phyloP scores from a whole-genome alignment of 805 yeast genomes.

The Saturnispora galanensis region DNA sequence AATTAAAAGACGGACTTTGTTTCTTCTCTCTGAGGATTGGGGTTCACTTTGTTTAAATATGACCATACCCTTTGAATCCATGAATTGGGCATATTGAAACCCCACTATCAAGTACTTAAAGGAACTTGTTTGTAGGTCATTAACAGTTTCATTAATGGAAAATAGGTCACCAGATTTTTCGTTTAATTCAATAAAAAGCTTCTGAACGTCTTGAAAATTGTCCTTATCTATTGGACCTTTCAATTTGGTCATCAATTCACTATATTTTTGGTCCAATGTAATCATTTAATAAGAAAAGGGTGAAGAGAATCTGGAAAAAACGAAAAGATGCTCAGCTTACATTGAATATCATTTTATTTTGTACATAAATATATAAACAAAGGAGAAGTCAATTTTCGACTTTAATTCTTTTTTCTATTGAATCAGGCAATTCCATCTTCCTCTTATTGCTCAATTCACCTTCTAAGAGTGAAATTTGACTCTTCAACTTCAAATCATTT shows the following conservation, averaged over 20 bases:
- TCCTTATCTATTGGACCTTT: not conserved
- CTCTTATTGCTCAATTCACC: not conserved
- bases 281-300: not conserved
- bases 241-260: not conserved
- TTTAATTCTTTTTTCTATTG: not conserved
- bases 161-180: constrained; percentile 5
- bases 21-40: constrained; percentile 3
- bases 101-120: constrained; percentile 3
- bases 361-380: not conserved
- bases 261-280: not conserved
- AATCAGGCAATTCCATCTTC: not conserved
- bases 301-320: too few species aligned
- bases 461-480: constrained; percentile 25
- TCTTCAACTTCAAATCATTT: constrained; percentile 45
- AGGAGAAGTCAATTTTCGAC: not conserved
- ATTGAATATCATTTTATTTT: too few species aligned
- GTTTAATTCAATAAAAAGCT: constrained; percentile 5
- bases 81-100: constrained; percentile 11
- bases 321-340: too few species aligned
- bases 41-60: constrained; percentile 8
- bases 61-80: constrained; percentile 12
- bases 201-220: constrained; percentile 11
- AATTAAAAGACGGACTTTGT: constrained; percentile 10
- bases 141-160: constrained; percentile 11
- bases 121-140: constrained; percentile 6